Evolutionary conservation across 495 filamentous ascomycete genomes (phyloP).

Genomic region (Penicillium longicatenatum): DNA sequence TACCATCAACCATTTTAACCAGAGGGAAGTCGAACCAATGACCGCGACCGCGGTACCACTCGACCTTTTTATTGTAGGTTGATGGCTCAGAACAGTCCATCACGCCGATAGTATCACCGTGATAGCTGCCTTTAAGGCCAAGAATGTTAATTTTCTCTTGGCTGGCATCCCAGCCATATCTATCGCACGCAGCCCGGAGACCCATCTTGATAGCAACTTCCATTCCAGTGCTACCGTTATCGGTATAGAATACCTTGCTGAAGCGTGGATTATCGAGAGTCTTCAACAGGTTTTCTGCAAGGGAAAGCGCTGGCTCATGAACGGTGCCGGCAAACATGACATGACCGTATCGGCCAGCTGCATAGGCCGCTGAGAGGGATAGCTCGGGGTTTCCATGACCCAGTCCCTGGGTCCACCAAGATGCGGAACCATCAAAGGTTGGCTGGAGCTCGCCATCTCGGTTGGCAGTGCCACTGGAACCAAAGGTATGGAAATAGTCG

Average conservation of each 20-base stretch:
- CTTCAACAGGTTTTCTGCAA: constrained; percentile 62
- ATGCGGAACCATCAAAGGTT: constrained; percentile 76
- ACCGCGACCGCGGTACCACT: constrained; percentile 75
- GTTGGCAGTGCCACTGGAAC: constrained; percentile 13
- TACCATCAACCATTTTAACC: constrained; percentile 62
- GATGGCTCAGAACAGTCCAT: constrained; percentile 79
- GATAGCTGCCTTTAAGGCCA: constrained; percentile 74
- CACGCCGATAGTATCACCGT: constrained; percentile 79
- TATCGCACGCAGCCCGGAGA: constrained; percentile 58
- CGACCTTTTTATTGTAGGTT: constrained; percentile 71
- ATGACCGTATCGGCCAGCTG: constrained; percentile 80
- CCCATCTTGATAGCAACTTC: constrained; percentile 84
- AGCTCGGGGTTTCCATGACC: constrained; percentile 71
- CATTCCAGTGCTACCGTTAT: constrained; percentile 77
- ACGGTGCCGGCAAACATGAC: constrained; percentile 79
- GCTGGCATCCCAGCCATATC: constrained; percentile 63
- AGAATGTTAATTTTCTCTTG: constrained; percentile 62
- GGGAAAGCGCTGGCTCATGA: constrained; percentile 67
- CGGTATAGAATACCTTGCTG: constrained; percentile 70
- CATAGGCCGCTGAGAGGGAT: constrained; percentile 70
- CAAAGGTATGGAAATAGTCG: constrained; percentile 69
- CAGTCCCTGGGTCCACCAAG: constrained; percentile 86
- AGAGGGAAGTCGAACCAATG: constrained; percentile 76
- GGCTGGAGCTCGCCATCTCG: constrained; percentile 44
- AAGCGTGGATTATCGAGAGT: constrained; percentile 61